Conservation (phyloP, 2,329 filamentous ascomycete genomes). For the Hortaea werneckii region DNA sequence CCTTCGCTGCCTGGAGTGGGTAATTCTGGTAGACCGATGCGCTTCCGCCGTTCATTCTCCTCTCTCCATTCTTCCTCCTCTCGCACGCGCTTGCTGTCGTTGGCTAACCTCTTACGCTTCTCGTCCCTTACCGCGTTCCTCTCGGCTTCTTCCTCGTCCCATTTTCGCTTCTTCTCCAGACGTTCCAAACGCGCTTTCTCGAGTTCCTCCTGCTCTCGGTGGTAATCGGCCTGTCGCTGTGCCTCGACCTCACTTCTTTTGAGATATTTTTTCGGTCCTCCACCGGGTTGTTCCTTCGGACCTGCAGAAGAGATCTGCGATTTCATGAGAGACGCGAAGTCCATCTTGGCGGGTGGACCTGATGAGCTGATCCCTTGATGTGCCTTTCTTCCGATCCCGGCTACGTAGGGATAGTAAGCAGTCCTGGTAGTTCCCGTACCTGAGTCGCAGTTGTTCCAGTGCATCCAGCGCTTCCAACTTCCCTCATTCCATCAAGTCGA, state of each 20-base stretch:
- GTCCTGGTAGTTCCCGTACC: too few species aligned
- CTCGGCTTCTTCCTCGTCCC: conserved; percentile 72
- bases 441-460: too few species aligned
- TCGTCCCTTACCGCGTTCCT: conserved; percentile 63
- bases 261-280: conserved; percentile 58
- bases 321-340: conserved; percentile 89
- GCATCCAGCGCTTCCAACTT: too few species aligned
- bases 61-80: conserved; percentile 66
- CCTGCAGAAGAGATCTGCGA: conserved; percentile 55
- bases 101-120: conserved; percentile 70
- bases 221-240: conserved; percentile 67
- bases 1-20: conserved; percentile 40
- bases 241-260: conserved; percentile 81
- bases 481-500: too few species aligned
- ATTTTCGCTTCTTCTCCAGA: conserved; percentile 70
- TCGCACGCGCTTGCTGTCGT: conserved; percentile 60
- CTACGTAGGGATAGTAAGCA: too few species aligned
- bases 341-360: conserved; percentile 48
- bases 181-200: conserved; percentile 62
- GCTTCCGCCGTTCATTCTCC: conserved; percentile 61
- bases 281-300: conserved; percentile 37
- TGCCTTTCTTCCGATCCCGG: too few species aligned
- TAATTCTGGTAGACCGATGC: conserved; percentile 70
- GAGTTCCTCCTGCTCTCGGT: conserved; percentile 66
- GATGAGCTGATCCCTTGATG: too few species aligned